Conservation (phyloP, 139 green algal genomes). For the Chlorella sp. region DNA sequence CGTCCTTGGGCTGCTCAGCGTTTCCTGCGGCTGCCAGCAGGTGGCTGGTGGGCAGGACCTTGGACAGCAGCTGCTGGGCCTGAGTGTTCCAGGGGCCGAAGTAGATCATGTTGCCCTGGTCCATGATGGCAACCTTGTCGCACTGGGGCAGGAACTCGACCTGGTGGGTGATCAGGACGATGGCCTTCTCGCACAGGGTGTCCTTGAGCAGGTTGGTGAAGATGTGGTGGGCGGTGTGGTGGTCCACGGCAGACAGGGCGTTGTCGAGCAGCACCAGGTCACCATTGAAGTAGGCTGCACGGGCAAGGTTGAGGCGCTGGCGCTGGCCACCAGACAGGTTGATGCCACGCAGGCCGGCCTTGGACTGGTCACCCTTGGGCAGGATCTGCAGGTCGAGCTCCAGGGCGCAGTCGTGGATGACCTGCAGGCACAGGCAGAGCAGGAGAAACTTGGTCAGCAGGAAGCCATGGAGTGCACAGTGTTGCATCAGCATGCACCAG, state of each 20-base stretch:
- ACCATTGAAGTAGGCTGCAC: conserved; percentile 44
- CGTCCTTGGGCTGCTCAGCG: conserved; percentile 28
- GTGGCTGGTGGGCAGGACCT: conserved; percentile 34
- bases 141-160: conserved; percentile 42
- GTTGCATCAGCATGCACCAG: too few species aligned
- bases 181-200: conserved; percentile 45
- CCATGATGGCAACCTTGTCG: conserved; percentile 40
- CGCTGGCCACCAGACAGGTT: conserved; percentile 62
- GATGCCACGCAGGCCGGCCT: conserved; percentile 61
- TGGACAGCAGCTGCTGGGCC: conserved; percentile 35
- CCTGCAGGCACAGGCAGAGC: too few species aligned
- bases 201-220: conserved; percentile 49
- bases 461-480: too few species aligned
- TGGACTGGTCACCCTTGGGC: conserved; percentile 34
- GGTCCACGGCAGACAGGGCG: conserved; percentile 48
- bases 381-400: conserved; percentile 39
- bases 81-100: conserved; percentile 43
- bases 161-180: conserved; percentile 56
- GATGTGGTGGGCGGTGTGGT: conserved; percentile 56
- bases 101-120: conserved; percentile 42
- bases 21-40: conserved; percentile 37
- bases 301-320: conserved; percentile 50
- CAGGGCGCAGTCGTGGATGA: conserved; percentile 41
- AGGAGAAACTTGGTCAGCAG: too few species aligned
- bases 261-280: conserved; percentile 59